Evolutionary conservation across 768 basidiomycete genomes (phyloP).

Genomic region (Lactarius tabidus): DNA sequence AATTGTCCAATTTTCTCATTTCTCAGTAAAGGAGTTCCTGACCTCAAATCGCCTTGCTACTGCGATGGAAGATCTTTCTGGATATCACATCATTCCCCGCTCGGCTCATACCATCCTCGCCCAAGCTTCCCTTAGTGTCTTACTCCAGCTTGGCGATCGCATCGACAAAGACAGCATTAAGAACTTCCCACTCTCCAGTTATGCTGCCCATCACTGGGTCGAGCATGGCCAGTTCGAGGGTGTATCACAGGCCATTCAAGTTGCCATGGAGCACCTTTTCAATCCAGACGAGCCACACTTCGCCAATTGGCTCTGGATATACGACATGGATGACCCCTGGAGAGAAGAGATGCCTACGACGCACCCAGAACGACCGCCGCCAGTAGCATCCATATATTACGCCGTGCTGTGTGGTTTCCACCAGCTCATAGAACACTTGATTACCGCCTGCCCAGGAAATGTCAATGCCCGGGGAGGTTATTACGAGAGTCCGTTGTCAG

Average conservation of each 20-base stretch:
- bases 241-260: not conserved
- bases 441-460: not conserved
- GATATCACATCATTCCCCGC: too few species aligned
- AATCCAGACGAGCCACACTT: not conserved
- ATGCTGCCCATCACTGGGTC: not conserved
- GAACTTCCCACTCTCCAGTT: too few species aligned
- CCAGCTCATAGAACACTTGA: not conserved
- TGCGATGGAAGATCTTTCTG: too few species aligned
- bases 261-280: conserved; percentile 1
- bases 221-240: not conserved
- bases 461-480: not conserved
- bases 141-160: too few species aligned
- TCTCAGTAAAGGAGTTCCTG: too few species aligned
- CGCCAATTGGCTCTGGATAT: not conserved
- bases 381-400: conserved; percentile 4
- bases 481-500: not conserved
- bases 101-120: too few species aligned
- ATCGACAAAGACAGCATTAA: too few species aligned
- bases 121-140: too few species aligned
- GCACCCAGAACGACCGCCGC: not conserved
- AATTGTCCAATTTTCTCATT: too few species aligned
- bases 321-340: not conserved
- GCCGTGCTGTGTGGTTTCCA: not conserved
- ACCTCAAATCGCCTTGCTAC: too few species aligned
- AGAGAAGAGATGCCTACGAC: not conserved